Evolutionary conservation across 257 asterid species (phyloP), one percentile per base, ranked within the genome.

Genomic region (Osmanthus fragrans): DNA sequence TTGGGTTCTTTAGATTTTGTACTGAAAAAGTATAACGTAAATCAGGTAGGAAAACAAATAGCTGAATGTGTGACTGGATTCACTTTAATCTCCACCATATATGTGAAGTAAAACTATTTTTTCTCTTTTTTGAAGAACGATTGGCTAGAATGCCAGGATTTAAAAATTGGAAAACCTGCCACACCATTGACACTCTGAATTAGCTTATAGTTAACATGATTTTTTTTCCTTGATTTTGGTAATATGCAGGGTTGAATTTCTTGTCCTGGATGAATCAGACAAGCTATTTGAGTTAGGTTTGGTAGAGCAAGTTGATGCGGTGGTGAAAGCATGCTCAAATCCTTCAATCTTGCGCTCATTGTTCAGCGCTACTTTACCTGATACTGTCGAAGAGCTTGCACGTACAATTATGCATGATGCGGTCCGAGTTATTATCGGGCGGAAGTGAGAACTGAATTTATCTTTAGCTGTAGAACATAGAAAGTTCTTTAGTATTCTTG

Each of bases 391-490:
- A 87, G 96, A 87, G 69, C 94, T 92, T 80, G 98, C 98, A 54
- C 96, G 97, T 18, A 90, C 97, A 71, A 92, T 92, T 64, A 92
- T 94, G 98, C 98, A 94, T 78, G 98, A 92, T 77, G 97, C 97
- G 65, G 87, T 92, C 73, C 92, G 98, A 54, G 83, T 94, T 72
- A 92, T 94, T 63, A 91, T 94, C 80, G 98, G 98, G 34, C 87
- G 96, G 70, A 94, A 91, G 98, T 92, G 87, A 88, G 97, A 72
- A 56, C 40, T 16, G 23, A 16, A 10, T 27, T n/a, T 1, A 27
- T 64, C 49, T 37, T 56, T 10, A 54, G 37, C 54, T 21, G 54
- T 70, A 58, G 40, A 64, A 70, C 54, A 33, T 39, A 75, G n/a
- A 12, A 40, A 70, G 71, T 37, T 75, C 58, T 51, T 68, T 10